Evolutionary conservation across 371 early-diverging fungal genomes (phyloP).

Genomic region (Mucor saturninus): DNA sequence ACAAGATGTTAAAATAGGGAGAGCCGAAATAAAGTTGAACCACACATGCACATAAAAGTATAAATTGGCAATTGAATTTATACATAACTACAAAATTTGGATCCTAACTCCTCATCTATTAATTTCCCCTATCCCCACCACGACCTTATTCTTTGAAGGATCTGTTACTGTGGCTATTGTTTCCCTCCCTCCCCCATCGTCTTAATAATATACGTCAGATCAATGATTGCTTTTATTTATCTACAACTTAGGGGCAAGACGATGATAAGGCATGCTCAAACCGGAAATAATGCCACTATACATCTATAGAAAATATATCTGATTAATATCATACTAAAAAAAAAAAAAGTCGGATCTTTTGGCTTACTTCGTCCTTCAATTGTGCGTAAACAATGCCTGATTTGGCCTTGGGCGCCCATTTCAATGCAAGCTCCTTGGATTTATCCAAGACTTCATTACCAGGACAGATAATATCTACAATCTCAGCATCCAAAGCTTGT

Average conservation of each 20-base stretch:
- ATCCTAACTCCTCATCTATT: constrained; percentile 4
- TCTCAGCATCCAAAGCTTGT: constrained; percentile 62
- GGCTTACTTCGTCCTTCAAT: constrained; percentile 51
- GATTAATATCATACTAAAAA: not conserved
- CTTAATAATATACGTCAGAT: not conserved
- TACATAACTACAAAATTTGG: not conserved
- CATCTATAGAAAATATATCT: constrained; percentile 28
- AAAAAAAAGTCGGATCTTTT: not conserved
- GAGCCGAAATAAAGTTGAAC: not conserved
- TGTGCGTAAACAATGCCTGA: constrained; percentile 50
- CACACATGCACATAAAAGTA: constrained; percentile 3
- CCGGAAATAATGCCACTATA: constrained; percentile 25
- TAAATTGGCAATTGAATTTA: constrained; percentile 7
- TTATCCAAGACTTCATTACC: constrained; percentile 53
- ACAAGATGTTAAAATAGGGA: not conserved
- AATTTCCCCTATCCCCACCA: not conserved
- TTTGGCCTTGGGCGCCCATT: constrained; percentile 63
- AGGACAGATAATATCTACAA: constrained; percentile 66
- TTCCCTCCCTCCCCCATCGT: not conserved
- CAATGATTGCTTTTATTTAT: not conserved
- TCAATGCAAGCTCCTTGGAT: constrained; percentile 62
- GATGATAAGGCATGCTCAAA: constrained; percentile 35
- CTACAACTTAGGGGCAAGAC: constrained; percentile 42
- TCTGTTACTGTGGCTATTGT: not conserved
- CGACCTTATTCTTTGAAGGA: not conserved